Evolutionary conservation across 495 filamentous ascomycete genomes (phyloP).

Genomic region (Amniculicola lignicola): DNA sequence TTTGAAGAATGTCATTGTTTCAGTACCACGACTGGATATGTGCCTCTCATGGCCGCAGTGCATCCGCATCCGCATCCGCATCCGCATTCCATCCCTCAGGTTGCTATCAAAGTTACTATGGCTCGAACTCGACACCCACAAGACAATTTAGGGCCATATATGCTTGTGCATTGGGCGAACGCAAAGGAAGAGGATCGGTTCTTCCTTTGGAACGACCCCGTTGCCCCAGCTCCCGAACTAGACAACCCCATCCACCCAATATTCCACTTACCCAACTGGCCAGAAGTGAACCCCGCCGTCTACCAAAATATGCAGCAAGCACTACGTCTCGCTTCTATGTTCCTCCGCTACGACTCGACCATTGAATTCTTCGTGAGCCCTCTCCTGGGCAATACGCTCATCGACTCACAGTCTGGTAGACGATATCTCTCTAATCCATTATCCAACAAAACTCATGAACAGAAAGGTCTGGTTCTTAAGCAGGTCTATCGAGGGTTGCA

Average conservation of each 20-base stretch:
- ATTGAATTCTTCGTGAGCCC: constrained; percentile 25
- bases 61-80: too few species aligned
- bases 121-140: too few species aligned
- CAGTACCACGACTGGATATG: too few species aligned
- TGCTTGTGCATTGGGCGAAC: too few species aligned
- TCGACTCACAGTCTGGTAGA: constrained; percentile 5
- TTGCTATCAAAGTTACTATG: too few species aligned
- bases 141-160: too few species aligned
- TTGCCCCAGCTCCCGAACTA: constrained; percentile 11
- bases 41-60: too few species aligned
- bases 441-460: neutral
- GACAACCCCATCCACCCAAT: constrained; percentile 27
- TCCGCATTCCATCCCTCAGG: too few species aligned
- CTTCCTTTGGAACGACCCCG: constrained; percentile 18
- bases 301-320: constrained; percentile 16
- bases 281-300: neutral
- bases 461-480: neutral
- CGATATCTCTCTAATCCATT: constrained; percentile 19
- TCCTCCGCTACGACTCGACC: constrained; percentile 17
- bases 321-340: constrained; percentile 30
- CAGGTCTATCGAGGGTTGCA: constrained; percentile 12
- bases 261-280: constrained; percentile 11
- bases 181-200: constrained; percentile 25
- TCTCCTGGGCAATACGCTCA: constrained; percentile 10
- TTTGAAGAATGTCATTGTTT: too few species aligned